Evolutionary conservation across 2,329 filamentous ascomycete genomes (phyloP).

Genomic region (Sphaerulina musiva): DNA sequence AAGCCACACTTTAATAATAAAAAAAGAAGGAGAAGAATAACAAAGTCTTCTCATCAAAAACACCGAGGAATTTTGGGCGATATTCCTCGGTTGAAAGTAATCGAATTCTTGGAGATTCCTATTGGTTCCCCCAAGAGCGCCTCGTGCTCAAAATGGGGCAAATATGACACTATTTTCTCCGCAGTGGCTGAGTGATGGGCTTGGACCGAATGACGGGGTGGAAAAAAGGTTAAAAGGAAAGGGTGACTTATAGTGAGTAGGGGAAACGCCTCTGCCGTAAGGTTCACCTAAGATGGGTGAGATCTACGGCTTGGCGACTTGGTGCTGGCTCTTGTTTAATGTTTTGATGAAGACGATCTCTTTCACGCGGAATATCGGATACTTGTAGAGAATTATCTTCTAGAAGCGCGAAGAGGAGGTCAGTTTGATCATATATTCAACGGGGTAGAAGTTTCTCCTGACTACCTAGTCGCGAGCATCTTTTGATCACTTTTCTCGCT

Average conservation of each 20-base stretch:
- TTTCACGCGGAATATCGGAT: not conserved
- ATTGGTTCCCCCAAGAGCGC: not conserved
- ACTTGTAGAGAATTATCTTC: too few species aligned
- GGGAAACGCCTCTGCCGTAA: not conserved
- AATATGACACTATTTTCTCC: not conserved
- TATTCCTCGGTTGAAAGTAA: not conserved
- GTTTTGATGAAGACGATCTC: not conserved
- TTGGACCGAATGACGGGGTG: too few species aligned
- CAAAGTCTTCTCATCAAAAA: not conserved
- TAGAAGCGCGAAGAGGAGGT: too few species aligned
- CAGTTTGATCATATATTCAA: too few species aligned
- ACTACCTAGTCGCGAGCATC: not conserved
- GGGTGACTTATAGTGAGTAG: too few species aligned
- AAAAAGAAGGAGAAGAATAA: not conserved
- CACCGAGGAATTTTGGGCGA: not conserved
- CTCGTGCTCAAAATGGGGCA: constrained; percentile 10
- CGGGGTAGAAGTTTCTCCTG: too few species aligned
- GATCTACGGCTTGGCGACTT: constrained; percentile 12
- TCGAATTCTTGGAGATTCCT: not conserved
- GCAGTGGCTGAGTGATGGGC: not conserved
- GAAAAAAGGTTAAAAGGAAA: too few species aligned
- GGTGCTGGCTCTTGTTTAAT: constrained; percentile 1
- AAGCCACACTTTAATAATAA: not conserved
- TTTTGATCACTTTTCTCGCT: not conserved
- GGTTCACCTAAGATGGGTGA: not conserved